phyloP scores from a whole-genome alignment of 1,139 yeast genomes.

The Taphrina flavorubra region DNA sequence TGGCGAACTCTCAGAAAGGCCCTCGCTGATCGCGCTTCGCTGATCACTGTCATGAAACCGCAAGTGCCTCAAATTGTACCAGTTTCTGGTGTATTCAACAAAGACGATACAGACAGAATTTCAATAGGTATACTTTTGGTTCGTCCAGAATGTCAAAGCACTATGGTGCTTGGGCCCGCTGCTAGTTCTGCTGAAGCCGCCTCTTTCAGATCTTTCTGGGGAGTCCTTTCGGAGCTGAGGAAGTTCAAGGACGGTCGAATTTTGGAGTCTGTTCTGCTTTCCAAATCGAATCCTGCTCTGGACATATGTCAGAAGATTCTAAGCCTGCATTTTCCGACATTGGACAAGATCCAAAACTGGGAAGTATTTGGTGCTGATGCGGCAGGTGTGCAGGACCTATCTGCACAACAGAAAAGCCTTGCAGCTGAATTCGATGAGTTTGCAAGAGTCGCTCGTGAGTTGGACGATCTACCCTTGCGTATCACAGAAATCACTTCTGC shows the following conservation, averaged over 20 bases:
- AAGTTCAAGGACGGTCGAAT: constrained; percentile 86
- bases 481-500: constrained; percentile 64
- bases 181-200: constrained; percentile 62
- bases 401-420: neutral
- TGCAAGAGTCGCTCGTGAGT: constrained; percentile 64
- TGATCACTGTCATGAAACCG: constrained; percentile 57
- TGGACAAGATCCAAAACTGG: constrained; percentile 65
- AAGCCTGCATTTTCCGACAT: constrained; percentile 71
- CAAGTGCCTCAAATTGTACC: constrained; percentile 54
- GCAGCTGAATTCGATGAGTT: constrained; percentile 58
- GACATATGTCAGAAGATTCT: constrained; percentile 53
- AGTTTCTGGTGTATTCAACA: constrained; percentile 45
- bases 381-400: constrained; percentile 30
- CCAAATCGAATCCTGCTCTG: constrained; percentile 17
- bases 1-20: constrained; percentile 67
- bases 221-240: constrained; percentile 79
- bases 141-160: constrained; percentile 65
- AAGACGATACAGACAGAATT: constrained; percentile 52
- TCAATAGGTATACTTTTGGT: constrained; percentile 72
- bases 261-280: constrained; percentile 88
- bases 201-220: constrained; percentile 87
- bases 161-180: constrained; percentile 64
- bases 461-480: constrained; percentile 70
- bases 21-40: constrained; percentile 66
- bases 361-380: constrained; percentile 56